Base-by-base conservation (phyloP, 352 stramenopile species). In the Globisporangium spiculum region DNA sequence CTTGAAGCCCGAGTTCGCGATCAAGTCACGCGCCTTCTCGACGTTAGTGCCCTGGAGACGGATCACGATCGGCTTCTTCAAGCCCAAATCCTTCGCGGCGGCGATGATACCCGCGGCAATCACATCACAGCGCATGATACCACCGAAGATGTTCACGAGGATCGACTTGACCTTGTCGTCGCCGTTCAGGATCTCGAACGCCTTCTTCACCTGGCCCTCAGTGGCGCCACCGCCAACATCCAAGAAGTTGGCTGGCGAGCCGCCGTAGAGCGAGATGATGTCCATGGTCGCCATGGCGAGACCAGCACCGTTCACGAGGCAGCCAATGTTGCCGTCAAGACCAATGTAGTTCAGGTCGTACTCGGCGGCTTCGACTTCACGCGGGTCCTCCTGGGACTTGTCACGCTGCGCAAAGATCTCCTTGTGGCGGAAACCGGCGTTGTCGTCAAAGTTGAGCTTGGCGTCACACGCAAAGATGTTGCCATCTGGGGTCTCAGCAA, bases 231-330 rank as follows among this genome's bases (percentile, higher is more conserved):
- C 97, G 53, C 97, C 97, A 16, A 99, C 97, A 74, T 99, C 98
- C 69, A 99, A 89, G 86, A 99, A 99, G 89, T 99, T 99, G 65
- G 97, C 97, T 41, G 98, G 97, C 41, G 81, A 89, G 60, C 97
- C 98, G 69, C 98, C 98, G 77, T 98, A 98, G 55, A 99, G 83
- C 76, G 98, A 98, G 83, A 99, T 99, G 76, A 99, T 99, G 78
- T 99, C 97, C 97, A 99, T 99, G 26, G 98, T 99, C 53, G 92
- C 89, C 98, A 99, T 99, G 72, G 98, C 98, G 46, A 99, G 83
- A 76, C 98, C 98, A 34, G 98, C 98, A 66, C 98, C 98, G 81
- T 99, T 99, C 46, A 99, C 98, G 81, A 99, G 98, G 84, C 98
- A 99, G 63, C 98, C 98, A 74, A 99, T 99, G 78, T 98, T 99